phyloP scores from a whole-genome alignment of 1,284 basidiomycete genomes.

The Coniferiporia sulphurascens region DNA sequence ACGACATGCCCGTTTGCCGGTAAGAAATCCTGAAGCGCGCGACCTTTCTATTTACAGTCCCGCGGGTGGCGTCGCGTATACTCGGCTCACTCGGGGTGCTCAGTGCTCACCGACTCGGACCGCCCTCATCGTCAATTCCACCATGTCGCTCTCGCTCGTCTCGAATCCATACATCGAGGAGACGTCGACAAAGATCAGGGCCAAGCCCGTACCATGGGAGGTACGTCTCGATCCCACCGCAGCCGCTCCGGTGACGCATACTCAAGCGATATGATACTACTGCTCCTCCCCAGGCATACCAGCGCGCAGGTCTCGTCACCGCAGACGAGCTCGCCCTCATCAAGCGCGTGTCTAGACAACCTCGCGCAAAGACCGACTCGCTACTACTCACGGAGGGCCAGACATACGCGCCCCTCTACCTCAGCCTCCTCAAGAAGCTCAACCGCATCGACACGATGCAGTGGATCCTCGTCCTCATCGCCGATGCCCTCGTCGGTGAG shows the following conservation, averaged over 20 bases:
- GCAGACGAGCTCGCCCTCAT: constrained; percentile 87
- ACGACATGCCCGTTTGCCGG: constrained; percentile 9
- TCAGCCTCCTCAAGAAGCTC: constrained; percentile 89
- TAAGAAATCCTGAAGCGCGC: constrained; percentile 15
- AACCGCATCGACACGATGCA: constrained; percentile 93
- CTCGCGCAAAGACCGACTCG: constrained; percentile 66
- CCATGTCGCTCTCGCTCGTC: constrained; percentile 79
- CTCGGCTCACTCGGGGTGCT: background rate
- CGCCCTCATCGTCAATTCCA: constrained; percentile 1
- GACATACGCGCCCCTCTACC: constrained; percentile 85
- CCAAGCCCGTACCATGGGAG: constrained; percentile 96
- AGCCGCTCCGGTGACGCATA: too few relatives aligned
- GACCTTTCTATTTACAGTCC: constrained; percentile 1
- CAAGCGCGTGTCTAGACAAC: constrained; percentile 84
- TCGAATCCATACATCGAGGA: constrained; percentile 88
- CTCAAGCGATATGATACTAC: background rate
- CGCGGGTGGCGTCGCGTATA: constrained; percentile 2
- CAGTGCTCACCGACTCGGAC: background rate
- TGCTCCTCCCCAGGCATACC: constrained; percentile 67
- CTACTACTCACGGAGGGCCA: constrained; percentile 75
- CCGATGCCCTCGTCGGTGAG: constrained; percentile 81
- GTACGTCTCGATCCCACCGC: constrained; percentile 36
- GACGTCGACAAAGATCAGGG: constrained; percentile 79
- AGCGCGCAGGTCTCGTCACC: constrained; percentile 88
- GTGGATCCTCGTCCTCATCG: constrained; percentile 86